Percentiles rank a stretch among this genome's conserved stretches.
These are phyloP conservation scores for Fraxinus sp. DNA, from an alignment of 305 asterid genomes.

Conservation along the genomic window DNA sequence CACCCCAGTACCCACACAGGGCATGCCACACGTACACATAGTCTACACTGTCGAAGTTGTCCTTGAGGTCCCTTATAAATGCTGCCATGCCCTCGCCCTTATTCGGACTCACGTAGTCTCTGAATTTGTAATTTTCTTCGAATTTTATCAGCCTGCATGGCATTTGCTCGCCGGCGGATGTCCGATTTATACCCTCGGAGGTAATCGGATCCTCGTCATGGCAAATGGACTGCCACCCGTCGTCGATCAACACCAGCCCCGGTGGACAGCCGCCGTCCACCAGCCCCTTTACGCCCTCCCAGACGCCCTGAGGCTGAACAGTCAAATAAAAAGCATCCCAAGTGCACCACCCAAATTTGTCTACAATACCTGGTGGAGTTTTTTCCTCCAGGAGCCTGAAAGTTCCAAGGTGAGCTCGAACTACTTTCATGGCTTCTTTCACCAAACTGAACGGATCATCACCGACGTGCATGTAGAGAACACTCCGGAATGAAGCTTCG, in stretches of 20 bases:
- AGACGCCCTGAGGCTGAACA: conserved; percentile 79
- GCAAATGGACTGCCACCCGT: conserved; percentile 92
- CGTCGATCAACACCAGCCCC: conserved; percentile 81
- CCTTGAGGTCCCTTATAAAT: conserved; percentile 68
- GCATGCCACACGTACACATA: conserved; percentile 96
- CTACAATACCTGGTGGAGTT: conserved; percentile 83
- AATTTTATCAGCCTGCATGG: conserved; percentile 80
- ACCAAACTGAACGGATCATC: conserved; percentile 72
- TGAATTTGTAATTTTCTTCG: conserved; percentile 73
- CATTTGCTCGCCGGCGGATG: conserved; percentile 96
- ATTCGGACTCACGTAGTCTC: conserved; percentile 66
- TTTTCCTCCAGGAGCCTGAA: conserved; percentile 77
- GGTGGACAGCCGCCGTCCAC: conserved; percentile 97
- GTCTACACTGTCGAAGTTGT: conserved; percentile 53
- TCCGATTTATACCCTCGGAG: conserved; percentile 73
- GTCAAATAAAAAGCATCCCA: conserved; percentile 95
- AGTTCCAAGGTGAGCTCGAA: conserved; percentile 74
- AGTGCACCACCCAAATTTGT: conserved; percentile 99
- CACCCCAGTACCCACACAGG: conserved; percentile 95
- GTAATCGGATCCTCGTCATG: conserved; percentile 78
- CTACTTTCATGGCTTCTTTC: conserved; percentile 75
- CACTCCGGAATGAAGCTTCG: conserved; percentile 46
- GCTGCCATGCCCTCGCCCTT: conserved; percentile 74
- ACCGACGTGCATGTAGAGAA: conserved; percentile 76
- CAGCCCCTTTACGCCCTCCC: conserved; percentile 75